Evolutionary conservation across 2,329 filamentous ascomycete genomes (phyloP), one percentile per base, ranked within the genome.

Genomic region (Lojkania enalia): DNA sequence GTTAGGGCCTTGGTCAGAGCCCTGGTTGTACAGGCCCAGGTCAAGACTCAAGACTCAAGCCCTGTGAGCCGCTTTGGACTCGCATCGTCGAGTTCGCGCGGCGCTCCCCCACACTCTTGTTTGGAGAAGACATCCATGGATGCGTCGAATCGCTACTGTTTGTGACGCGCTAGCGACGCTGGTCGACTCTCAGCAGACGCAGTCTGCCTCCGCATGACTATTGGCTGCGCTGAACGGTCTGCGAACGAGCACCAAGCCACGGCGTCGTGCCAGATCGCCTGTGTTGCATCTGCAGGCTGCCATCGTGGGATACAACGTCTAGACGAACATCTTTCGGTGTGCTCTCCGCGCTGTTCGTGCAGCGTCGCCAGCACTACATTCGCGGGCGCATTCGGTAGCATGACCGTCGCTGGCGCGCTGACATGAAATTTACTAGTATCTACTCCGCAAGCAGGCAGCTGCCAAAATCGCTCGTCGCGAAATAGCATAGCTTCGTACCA

Each of bases 1-100:
- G 40, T 19, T 19, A 18, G 20, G 42, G 43, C 43, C 42, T 40
- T 45, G 42, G 35, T 45, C 15, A 19, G 19, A 20, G 33, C 16
- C 25, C 25, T 27, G 25, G 25, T 9, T 9, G 40, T 32, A n/a
- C n/a, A n/a, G n/a, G n/a, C n/a, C n/a, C n/a, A n/a, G n/a, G n/a
- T n/a, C n/a, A n/a, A n/a, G n/a, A n/a, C n/a, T n/a, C n/a, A n/a
- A n/a, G n/a, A n/a, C n/a, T n/a, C n/a, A n/a, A n/a, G n/a, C n/a
- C 41, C 41, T 44, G 35, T 38, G 27, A 39, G 16, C 29, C 15
- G 16, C 15, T 21, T 27, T 29, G 36, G 29, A 13, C 36, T 30
- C 15, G 12, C 36, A 36, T 37, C 43, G 38, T 38, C 16, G 33
- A 20, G 37, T 21, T 35, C 19, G 31, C 36, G 18, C 23, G 38